Percentiles rank a stretch among this genome's conserved stretches.
Conservation (phyloP, 768 basidiomycete genomes). For the Chlorophyllum brunneum region DNA sequence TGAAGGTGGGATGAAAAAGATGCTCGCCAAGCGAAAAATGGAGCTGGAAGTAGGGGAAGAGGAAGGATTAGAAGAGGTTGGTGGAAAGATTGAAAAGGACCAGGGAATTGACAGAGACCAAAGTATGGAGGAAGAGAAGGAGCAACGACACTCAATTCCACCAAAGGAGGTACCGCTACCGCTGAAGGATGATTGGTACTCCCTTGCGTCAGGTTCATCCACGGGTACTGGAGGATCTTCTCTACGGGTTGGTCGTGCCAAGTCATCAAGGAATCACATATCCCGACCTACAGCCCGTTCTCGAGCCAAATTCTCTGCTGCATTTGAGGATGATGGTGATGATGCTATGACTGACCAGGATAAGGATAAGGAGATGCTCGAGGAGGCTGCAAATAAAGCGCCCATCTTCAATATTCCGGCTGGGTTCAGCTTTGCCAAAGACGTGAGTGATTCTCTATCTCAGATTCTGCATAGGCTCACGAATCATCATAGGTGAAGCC, state of each 20-base stretch:
- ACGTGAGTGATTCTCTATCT: slow-evolving; percentile 18
- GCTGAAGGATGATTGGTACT: slow-evolving; percentile 28
- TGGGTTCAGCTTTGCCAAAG: slow-evolving; percentile 65
- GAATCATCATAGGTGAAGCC: slow-evolving; percentile 25
- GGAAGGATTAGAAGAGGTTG: slow-evolving; percentile 25
- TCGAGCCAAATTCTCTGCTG: slow-evolving; percentile 63
- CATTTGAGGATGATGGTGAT: slow-evolving; percentile 46
- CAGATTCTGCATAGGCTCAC: slow-evolving; percentile 2
- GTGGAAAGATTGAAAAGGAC: slow-evolving; percentile 16
- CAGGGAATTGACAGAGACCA: slow-evolving; percentile 14
- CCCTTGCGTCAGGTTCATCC: slow-evolving; percentile 26
- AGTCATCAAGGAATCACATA: slow-evolving; percentile 54
- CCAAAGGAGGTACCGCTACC: slow-evolving; percentile 17
- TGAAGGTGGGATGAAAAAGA: slow-evolving; percentile 74
- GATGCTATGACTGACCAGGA: slow-evolving; percentile 42
- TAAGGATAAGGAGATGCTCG: slow-evolving; percentile 43
- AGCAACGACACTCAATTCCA: not conserved
- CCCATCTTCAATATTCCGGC: slow-evolving; percentile 58
- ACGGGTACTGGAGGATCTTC: slow-evolving; percentile 39
- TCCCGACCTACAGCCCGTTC: slow-evolving; percentile 45
- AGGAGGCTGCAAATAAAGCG: slow-evolving; percentile 51
- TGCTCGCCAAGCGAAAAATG: slow-evolving; percentile 57
- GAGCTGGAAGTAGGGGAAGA: slow-evolving; percentile 49
- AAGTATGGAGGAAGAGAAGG: slow-evolving; percentile 14
- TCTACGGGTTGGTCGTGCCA: slow-evolving; percentile 62